These are phyloP conservation scores for Teratosphaeria zuluensis DNA, from an alignment of 2,329 filamentous ascomycete species.

Conservation along the genomic window DNA sequence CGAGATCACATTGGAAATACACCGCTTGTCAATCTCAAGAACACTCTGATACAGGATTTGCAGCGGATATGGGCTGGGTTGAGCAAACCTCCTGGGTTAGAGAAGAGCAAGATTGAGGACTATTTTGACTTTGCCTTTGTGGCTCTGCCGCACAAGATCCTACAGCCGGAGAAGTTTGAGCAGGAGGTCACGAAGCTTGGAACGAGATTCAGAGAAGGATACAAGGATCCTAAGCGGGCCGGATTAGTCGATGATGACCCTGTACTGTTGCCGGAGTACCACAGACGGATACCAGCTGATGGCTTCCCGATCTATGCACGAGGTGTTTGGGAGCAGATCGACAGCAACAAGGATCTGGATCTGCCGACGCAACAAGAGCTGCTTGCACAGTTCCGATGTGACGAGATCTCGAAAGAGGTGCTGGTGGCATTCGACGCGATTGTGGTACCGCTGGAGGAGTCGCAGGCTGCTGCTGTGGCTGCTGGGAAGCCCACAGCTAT, in stretches of 20 bases:
- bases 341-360: slow-evolving; percentile 96
- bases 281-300: slow-evolving; percentile 89
- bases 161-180: slow-evolving; percentile 86
- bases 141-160: slow-evolving; percentile 88
- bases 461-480: slow-evolving; percentile 64
- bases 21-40: slow-evolving; percentile 78
- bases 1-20: slow-evolving; percentile 92
- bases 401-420: slow-evolving; percentile 90
- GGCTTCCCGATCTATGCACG: slow-evolving; percentile 92
- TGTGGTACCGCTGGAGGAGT: slow-evolving; percentile 76
- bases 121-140: slow-evolving; percentile 99
- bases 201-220: slow-evolving; percentile 71
- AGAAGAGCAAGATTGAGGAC: slow-evolving; percentile 82
- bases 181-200: slow-evolving; percentile 71
- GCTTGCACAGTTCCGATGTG: slow-evolving; percentile 91
- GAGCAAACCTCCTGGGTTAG: slow-evolving; percentile 81
- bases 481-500: slow-evolving; percentile 67
- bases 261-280: slow-evolving; percentile 87
- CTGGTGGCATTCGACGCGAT: slow-evolving; percentile 70
- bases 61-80: slow-evolving; percentile 87
- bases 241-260: slow-evolving; percentile 62
- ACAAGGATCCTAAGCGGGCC: slow-evolving; percentile 56
- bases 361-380: slow-evolving; percentile 94
- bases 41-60: slow-evolving; percentile 82
- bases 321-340: slow-evolving; percentile 96